Base-by-base conservation (phyloP, 768 basidiomycete genomes). In the Psilocybe sp. region DNA sequence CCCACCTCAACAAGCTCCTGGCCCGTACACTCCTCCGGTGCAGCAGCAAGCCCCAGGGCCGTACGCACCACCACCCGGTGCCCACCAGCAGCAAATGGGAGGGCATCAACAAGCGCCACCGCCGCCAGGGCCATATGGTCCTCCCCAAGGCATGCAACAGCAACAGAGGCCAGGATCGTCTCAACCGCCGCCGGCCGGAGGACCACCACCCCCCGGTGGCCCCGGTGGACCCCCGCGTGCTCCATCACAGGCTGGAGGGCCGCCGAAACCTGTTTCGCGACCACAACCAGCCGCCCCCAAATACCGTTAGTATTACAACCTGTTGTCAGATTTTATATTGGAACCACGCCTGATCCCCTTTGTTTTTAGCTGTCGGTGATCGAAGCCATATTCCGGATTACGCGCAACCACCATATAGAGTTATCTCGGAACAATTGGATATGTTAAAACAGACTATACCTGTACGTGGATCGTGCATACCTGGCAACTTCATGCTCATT, bases 381-480 rank as follows among this genome's bases (percentile, higher is more conserved):
- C 79, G 94, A 20, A 82, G 80, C n/a, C 96, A 98, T 65, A 97
- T 98, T 46, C 87, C 93, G 1, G 82, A 85, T 8, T 70, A 76
- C 40, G 75, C 79, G 16, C 66, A 74, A 49, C 83, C 87, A 1
- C 82, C 89, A 44, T 93, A 76, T 54, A 74, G 81, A 44, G 73
- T 87, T 14, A 72, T 97, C 35, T 75, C 75, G 16, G 75, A 75
- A 40, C 84, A 88, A 49, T 61, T 95, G 57, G 71, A 73, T 40
- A 76, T 77, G 36, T 64, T 92, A 69, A 91, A 79, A 70, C 87
- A 92, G 63, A 80, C 75, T 11, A 80, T 77, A 6, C 90, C 92
- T 11, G 93, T 93, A 54, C 54, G 85, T 79, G 16, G 52, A 44
- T 41, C 28, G n/a, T 11, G 36, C 23, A 34, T 2, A 13, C 4